Evolutionary conservation across 148 eudicot species (phyloP), one percentile per base, ranked within the genome.

Genomic region (Silene conica): DNA sequence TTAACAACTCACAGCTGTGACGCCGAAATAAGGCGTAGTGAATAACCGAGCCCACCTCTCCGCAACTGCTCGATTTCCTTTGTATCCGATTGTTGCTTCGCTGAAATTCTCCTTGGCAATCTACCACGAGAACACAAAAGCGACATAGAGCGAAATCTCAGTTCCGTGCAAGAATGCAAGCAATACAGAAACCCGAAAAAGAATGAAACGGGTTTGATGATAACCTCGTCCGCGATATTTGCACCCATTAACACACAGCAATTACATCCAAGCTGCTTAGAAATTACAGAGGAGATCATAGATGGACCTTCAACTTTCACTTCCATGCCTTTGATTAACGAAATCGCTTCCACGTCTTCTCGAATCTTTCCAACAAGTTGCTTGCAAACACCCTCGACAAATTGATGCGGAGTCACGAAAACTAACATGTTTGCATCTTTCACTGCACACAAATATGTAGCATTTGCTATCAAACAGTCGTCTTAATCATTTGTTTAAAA

Each of bases 171-270:
- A 11, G 43, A 22, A 7, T n/a, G 14, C 16, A 20, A 12, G 56
- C 58, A 26, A 6, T 6, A 65, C 31, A 3, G 21, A 45, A 50
- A 58, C 72, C 9, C 6, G 8, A 59, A 66, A 31, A 31, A 13
- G 67, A 58, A 66, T 20, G 14, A 67, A 58, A 71, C 31, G 45
- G 67, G 8, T 59, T 77, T 61, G 23, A 76, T 61, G 23, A 76
- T 57, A 63, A 91, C 98, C 97, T 94, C 98, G 60, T 87, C 84
- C 34, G 98, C 98, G 67, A 94, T 91, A 81, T 94, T 94, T 70
- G 97, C 98, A 66, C 98, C 98, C 98, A 94, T 91, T 73, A 95
- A 70, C 65, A 92, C 97, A 76, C 96, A 95, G 69, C 97, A 95
- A 67, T 82, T 76, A 71, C 86, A 74, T 61, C 90, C 88, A 19